Percentiles rank a stretch among this genome's conserved stretches.
Conservation (phyloP, 2,329 filamentous ascomycete species). For the Colletotrichum godetiae region DNA sequence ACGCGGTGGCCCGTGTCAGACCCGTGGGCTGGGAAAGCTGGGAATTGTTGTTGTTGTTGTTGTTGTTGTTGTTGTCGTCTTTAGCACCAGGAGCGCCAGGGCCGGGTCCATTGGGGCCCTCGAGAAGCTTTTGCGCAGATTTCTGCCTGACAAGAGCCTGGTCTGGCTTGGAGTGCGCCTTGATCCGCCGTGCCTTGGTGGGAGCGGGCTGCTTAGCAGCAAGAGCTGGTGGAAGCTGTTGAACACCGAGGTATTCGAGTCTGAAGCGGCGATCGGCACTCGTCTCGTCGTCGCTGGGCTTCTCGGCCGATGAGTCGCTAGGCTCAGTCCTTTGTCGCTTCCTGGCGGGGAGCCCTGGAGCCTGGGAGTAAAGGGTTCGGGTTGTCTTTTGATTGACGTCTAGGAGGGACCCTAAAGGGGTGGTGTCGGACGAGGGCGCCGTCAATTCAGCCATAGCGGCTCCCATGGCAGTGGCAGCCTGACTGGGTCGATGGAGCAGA, state of each 20-base stretch:
- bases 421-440: slow-evolving; percentile 36
- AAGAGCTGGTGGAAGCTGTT: slow-evolving; percentile 80
- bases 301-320: neutral
- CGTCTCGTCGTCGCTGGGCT: neutral
- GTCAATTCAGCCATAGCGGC: slow-evolving; percentile 42
- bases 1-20: slow-evolving; percentile 40
- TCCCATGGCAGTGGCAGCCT: slow-evolving; percentile 38
- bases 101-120: slow-evolving; percentile 36
- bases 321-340: slow-evolving; percentile 50
- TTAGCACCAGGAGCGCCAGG: neutral
- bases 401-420: slow-evolving; percentile 51
- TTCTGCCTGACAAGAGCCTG: slow-evolving; percentile 55
- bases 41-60: neutral
- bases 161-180: slow-evolving; percentile 53
- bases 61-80: neutral
- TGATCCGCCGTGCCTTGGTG: slow-evolving; percentile 49
- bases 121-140: slow-evolving; percentile 49
- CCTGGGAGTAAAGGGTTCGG: slow-evolving; percentile 51
- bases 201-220: slow-evolving; percentile 78
- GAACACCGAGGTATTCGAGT: slow-evolving; percentile 82
- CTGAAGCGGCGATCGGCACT: slow-evolving; percentile 63
- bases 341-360: slow-evolving; percentile 23
- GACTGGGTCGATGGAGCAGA: neutral
- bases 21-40: slow-evolving; percentile 43
- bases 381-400: slow-evolving; percentile 54